Evolutionary conservation across 208 protist genomes (phyloP), one percentile per base, ranked within the genome.

Genomic region (Wallacemonas sp.): DNA sequence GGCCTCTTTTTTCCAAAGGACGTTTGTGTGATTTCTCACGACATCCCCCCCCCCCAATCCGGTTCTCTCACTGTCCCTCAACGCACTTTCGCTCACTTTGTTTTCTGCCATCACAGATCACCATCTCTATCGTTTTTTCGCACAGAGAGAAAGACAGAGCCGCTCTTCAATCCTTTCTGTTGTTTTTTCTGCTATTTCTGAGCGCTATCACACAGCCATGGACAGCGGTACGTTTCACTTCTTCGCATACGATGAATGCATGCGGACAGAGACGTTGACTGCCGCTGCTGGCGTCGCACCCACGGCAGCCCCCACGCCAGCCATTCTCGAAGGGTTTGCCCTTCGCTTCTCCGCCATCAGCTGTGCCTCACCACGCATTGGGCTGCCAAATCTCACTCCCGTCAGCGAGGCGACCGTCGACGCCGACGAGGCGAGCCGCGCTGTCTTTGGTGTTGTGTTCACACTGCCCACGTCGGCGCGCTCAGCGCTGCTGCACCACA

Each of bases 261-360:
- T 70, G 12, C 30, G 60, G 33, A 36, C 29, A 11, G 55, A 23
- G n/a, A 61, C 56, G 16, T 4, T 80, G 46, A 32, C n/a, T 2
- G 54, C 65, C 24, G 27, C 41, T 1, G 48, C 24, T 0, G 24
- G 26, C 24, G 27, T 16, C 9, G 26, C 69, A 1, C 27, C 44
- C 17, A 68, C 67, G 11, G 33, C 36, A 2, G 29, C 24, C 4
- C 23, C 55, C 9, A 49, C 39, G 29, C 58, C 72, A 2, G 71
- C 72, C 1, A 19, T 63, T 11, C 34, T 82, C 14, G 54, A 65
- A 9, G 58, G 56, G 14, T 80, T 66, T 30, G 65, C 66, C 0
- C 72, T 86, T 2, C 23, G 58, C 34, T 72, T 72, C 63, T 66
- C 68, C 38, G 80, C 80, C 14, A 64, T 86, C 6, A 82, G 80